These are phyloP conservation scores for Scenedesmus sp. DNA, from an alignment of 163 green algal genomes.

Conservation along the genomic window DNA sequence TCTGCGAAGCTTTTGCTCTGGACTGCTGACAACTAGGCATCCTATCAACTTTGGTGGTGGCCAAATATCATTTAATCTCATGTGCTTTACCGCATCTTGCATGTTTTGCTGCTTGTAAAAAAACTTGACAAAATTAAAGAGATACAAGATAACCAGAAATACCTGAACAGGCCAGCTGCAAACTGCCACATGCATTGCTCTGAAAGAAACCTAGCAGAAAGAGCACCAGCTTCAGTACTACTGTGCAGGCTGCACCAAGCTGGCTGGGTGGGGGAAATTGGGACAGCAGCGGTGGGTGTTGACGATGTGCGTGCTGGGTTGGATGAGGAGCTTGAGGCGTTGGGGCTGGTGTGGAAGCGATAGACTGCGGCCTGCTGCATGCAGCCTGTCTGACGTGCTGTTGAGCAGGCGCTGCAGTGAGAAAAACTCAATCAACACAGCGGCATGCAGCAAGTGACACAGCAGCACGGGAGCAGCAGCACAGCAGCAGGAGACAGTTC, in stretches of 20 bases:
- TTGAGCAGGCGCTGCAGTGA: constrained; percentile 63
- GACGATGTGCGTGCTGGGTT: background rate
- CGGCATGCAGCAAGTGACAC: constrained; percentile 22
- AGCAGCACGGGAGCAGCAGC: constrained; percentile 22
- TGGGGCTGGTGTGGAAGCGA: constrained; percentile 1
- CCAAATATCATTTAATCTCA: no score
- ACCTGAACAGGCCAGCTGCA: no score
- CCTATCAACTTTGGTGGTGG: no score
- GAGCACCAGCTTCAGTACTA: constrained; percentile 3
- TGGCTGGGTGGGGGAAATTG: background rate
- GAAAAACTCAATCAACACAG: constrained; percentile 56
- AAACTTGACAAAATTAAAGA: no score
- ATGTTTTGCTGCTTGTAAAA: no score
- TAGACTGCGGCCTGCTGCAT: background rate
- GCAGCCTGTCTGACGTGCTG: constrained; percentile 52
- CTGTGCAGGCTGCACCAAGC: background rate
- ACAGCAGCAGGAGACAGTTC: background rate
- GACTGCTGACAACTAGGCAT: no score
- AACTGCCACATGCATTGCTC: no score
- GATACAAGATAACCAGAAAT: no score
- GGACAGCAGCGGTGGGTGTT: background rate
- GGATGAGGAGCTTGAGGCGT: background rate
- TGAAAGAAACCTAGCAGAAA: background rate
- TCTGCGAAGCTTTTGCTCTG: no score
- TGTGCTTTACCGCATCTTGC: no score